A percentile compares a stretch with the other conserved stretches of the same genome.
Conservation (phyloP, 1,284 basidiomycete genomes). For the Phlebopus sp. region DNA sequence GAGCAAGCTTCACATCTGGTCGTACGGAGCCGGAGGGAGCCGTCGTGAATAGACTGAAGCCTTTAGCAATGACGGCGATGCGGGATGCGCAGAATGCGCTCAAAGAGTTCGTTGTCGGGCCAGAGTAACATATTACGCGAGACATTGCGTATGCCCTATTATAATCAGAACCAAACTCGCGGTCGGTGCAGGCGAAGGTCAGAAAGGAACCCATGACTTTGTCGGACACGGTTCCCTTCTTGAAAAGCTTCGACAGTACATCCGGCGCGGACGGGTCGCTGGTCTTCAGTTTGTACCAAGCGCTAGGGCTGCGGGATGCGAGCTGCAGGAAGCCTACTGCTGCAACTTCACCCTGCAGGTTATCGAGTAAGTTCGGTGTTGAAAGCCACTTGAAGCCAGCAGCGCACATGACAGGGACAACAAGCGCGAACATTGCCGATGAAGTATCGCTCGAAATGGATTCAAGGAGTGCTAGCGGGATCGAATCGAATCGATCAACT, state of each 20-base stretch:
- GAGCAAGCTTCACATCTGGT: not conserved
- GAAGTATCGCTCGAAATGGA: conserved; percentile 2
- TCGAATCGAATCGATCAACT: not conserved
- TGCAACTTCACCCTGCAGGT: conserved; percentile 5
- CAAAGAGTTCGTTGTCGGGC: conserved; percentile 2
- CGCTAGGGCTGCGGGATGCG: not conserved
- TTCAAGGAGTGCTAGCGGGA: not conserved
- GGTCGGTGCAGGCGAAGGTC: not conserved
- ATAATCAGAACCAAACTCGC: conserved; percentile 2
- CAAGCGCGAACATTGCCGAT: conserved; percentile 1
- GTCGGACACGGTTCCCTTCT: not conserved
- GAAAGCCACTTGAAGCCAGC: not conserved
- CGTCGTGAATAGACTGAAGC: not conserved
- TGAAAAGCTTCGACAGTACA: conserved; percentile 1
- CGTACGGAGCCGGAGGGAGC: not conserved
- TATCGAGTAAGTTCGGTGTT: not conserved
- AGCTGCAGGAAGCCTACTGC: conserved; percentile 2
- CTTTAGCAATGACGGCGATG: not conserved
- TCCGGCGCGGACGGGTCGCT: not conserved
- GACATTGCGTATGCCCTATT: conserved; percentile 1
- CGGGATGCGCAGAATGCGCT: conserved; percentile 2
- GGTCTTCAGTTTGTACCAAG: conserved; percentile 4
- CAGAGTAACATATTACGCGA: not conserved
- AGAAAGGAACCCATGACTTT: not conserved
- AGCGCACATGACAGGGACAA: not conserved